Evolutionary conservation across 2,329 filamentous ascomycete genomes (phyloP).

Genomic region (Aspergillus neoniger): DNA sequence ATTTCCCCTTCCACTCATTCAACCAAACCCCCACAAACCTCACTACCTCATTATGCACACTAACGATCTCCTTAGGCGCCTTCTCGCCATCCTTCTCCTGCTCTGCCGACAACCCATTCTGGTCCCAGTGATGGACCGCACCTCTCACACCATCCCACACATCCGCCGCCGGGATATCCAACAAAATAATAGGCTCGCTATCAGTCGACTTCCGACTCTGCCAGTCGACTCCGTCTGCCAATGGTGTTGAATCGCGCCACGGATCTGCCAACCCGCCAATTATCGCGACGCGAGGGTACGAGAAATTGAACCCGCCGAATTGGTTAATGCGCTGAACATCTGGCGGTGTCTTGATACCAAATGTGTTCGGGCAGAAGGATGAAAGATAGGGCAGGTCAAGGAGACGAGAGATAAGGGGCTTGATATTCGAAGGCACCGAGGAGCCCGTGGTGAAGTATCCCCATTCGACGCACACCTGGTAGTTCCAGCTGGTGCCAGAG

Average conservation of each 20-base stretch:
- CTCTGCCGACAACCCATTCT: constrained; percentile 21
- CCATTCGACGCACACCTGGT: constrained; percentile 66
- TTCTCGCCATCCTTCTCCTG: constrained; percentile 56
- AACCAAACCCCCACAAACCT: constrained; percentile 69
- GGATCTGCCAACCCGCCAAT: constrained; percentile 78
- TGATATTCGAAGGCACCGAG: constrained; percentile 62
- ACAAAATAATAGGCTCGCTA: constrained; percentile 71
- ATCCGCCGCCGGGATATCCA: constrained; percentile 40
- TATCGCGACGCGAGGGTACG: constrained; percentile 73
- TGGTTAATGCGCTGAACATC: constrained; percentile 71
- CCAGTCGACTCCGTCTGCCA: constrained; percentile 59
- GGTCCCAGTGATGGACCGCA: constrained; percentile 73
- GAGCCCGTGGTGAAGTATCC: constrained; percentile 76
- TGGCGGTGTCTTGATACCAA: constrained; percentile 67
- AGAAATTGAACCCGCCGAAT: constrained; percentile 71
- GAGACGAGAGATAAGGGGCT: constrained; percentile 71
- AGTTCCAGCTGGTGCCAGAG: constrained; percentile 57
- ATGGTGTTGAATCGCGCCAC: constrained; percentile 73
- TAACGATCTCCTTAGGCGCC: constrained; percentile 50
- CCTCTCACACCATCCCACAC: constrained; percentile 43
- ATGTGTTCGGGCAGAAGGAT: constrained; percentile 65
- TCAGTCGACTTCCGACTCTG: constrained; percentile 60
- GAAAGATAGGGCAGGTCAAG: constrained; percentile 65
- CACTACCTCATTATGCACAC: constrained; percentile 61
- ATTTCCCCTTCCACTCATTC: constrained; percentile 53